phyloP scores from a whole-genome alignment of 139 green algal species.

The Auxenochlorella protothecoides region DNA sequence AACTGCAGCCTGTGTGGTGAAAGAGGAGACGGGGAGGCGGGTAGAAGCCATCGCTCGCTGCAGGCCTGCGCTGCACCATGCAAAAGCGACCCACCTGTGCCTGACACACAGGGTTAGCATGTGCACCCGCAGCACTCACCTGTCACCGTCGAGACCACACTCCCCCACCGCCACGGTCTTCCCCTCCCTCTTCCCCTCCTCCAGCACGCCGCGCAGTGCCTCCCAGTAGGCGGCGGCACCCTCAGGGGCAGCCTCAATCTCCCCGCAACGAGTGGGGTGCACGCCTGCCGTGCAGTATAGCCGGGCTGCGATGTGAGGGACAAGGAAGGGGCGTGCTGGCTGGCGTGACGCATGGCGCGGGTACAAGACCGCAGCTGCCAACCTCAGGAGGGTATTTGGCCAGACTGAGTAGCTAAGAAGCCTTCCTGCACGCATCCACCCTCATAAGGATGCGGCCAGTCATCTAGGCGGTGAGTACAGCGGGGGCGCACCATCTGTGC shows the following conservation, averaged over 20 bases:
- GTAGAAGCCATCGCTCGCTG: too few species aligned
- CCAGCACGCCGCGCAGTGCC: conserved; percentile 30
- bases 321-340: neutral
- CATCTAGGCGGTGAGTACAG: too few species aligned
- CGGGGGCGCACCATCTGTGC: conserved; percentile 16
- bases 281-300: conserved; percentile 76
- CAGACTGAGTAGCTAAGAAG: neutral
- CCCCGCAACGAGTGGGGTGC: conserved; percentile 69
- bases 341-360: neutral
- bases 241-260: conserved; percentile 49
- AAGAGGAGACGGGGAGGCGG: neutral
- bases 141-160: conserved; percentile 65
- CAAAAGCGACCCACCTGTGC: too few species aligned
- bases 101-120: too few species aligned
- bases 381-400: neutral
- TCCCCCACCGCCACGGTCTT: conserved; percentile 83
- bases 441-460: neutral
- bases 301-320: conserved; percentile 22
- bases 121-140: conserved; percentile 14
- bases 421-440: neutral
- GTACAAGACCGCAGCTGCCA: too few species aligned
- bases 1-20: conserved; percentile 61
- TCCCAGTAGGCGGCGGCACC: conserved; percentile 41
- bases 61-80: too few species aligned
- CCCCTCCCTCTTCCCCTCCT: conserved; percentile 32